These are phyloP conservation scores for Narthecium ossifragum DNA, from an alignment of 106 monocot species.

Conservation along the genomic window DNA sequence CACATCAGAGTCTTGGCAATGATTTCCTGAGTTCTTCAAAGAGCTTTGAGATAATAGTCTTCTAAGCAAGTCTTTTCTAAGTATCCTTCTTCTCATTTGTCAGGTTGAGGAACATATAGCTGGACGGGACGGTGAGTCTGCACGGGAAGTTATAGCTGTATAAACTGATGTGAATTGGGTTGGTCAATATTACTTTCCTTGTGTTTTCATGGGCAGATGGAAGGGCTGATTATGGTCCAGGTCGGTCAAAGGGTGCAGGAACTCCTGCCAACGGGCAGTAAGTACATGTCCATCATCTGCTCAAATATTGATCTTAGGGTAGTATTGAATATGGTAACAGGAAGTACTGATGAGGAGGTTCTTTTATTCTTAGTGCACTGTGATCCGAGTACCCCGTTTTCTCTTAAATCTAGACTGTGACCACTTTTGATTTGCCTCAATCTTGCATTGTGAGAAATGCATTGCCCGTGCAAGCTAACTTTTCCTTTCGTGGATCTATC, in stretches of 20 bases:
- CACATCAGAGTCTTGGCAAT: background rate
- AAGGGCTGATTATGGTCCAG: constrained; percentile 13
- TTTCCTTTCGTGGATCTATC: too few species aligned
- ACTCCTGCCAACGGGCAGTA: constrained; percentile 18
- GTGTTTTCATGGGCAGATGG: constrained; percentile 3
- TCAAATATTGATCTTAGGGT: too few species aligned
- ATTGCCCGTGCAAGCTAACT: too few species aligned
- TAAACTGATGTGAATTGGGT: too few species aligned
- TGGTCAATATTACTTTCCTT: background rate
- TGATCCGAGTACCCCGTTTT: too few species aligned
- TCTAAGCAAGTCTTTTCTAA: background rate
- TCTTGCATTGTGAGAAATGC: too few species aligned
- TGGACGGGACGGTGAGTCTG: constrained; percentile 33
- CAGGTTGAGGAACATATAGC: constrained; percentile 57
- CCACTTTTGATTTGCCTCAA: too few species aligned
- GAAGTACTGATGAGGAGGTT: too few species aligned
- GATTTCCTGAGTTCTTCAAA: background rate
- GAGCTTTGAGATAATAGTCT: background rate
- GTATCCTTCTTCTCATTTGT: background rate
- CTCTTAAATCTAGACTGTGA: too few species aligned
- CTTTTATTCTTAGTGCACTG: too few species aligned
- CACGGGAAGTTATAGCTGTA: too few species aligned
- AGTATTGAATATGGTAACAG: too few species aligned
- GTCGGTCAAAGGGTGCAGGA: constrained; percentile 9
- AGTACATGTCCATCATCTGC: constrained; percentile 1